Evolutionary conservation across 78 protist genomes (phyloP), one percentile per base, ranked within the genome.

Genomic region (Dictyostelium brefeldianum): DNA sequence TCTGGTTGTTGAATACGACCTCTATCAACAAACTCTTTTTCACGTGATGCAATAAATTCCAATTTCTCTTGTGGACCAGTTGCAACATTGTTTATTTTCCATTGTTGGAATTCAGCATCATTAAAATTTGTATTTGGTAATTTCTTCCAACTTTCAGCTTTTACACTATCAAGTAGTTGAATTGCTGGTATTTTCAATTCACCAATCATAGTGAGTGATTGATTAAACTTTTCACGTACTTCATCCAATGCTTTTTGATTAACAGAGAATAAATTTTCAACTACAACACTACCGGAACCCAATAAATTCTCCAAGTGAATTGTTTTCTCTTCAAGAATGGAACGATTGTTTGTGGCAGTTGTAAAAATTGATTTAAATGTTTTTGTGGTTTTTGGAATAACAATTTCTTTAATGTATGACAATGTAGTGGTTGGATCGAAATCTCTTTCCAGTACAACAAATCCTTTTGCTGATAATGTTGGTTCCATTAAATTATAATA

Each of bases 181-280:
- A 77, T 29, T 8, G 65, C 46, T 29, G 93, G 93, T 1, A 87
- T 48, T 7, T 74, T 87, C 20, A 87, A 51, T 10, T 87, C 81
- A 56, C 78, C 48, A 54, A 70, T 9, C 5, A 62, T 15, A 1
- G 77, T 59, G 5, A 75, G 7, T 6, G 93, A 22, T 0, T 22
- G n/a, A 51, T 74, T 78, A 29, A 87, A 87, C 7, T 56, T 8
- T 1, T 87, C 84, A 57, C 93, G 67, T 4, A 77, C 93, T 12
- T 22, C 15, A 9, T 78, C 75, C 80, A 87, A 62, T 25, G 83
- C 14, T 64, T 64, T 56, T 87, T 87, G 93, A 87, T 87, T 87
- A n/a, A 87, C 51, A 20, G 83, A 87, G 78, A 87, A 87, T 1
- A 87, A 51, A 65, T 87, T 77, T 31, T 87, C 93, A 64, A 87